Base-by-base conservation (phyloP, 2,329 filamentous ascomycete genomes). In the Penicillium sp. region DNA sequence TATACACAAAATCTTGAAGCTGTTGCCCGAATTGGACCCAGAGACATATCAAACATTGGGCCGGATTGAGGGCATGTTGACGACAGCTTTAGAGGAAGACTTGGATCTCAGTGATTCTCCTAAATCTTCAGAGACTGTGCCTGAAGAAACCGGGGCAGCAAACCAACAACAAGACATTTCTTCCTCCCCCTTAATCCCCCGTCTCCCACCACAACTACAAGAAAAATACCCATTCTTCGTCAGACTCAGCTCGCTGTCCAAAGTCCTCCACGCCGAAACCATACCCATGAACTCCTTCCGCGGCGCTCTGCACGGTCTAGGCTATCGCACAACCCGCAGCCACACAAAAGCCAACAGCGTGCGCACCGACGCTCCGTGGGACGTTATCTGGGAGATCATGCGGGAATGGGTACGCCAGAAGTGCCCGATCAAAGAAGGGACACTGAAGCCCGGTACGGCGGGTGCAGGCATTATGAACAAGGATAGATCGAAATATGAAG, bases 321-420 rank as follows among this genome's bases (percentile, higher is more conserved):
- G 93, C 6, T 97, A 96, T 69, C 81, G 83, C 47, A 89, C 89
- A 3, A 90, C 90, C 0, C 85, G 93, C 65, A 96, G 90, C 64
- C 94, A 99, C 72, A 91, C 91, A 65, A 91, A 91, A 63, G 83
- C 90, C 0, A 93, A 92, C 24, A 94, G 90, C 66, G 86, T 97
- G 73, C 96, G 95, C 77, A 97, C 94, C 0, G 86, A 97, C 72
- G 94, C 94, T 14, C 90, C 92, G 0, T 99, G 91, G 91, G 79
- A 79, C 4, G 86, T 90, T 0, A 83, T 99, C 48, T 97, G 94
- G 92, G 89, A 95, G 69, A 79, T 97, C 26, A 94, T 97, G 84
- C 83, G 90, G 24, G 91, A 96, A 73, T 99, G 91, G 91, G 84
- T 89, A 14, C 83, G 87, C 23, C 91, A 96, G 68, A 89, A 87